phyloP scores from a whole-genome alignment of 768 basidiomycete genomes.

The Pilatotrama ljubarskyi region DNA sequence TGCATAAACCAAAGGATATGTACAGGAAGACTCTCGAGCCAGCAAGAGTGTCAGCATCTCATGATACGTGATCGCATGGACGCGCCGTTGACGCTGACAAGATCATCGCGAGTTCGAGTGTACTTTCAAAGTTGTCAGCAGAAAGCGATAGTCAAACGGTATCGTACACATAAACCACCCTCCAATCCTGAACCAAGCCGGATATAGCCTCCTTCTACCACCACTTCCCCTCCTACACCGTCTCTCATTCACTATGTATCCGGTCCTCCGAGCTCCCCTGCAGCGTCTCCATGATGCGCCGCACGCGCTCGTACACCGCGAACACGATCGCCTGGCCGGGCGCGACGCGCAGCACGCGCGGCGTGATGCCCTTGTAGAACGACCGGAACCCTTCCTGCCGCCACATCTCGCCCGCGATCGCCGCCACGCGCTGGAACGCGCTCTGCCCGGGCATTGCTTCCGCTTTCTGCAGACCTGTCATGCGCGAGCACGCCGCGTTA shows the following conservation, averaged over 20 bases:
- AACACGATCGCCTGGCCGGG: constrained; percentile 98
- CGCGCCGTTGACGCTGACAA: too few relatives aligned
- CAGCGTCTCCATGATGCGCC: constrained; percentile 69
- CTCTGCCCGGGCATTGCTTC: constrained; percentile 70
- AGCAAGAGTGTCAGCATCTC: too few relatives aligned
- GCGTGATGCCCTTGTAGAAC: constrained; percentile 99
- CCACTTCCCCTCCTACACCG: background rate
- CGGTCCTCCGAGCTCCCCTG: constrained; percentile 59
- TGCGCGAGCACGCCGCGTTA: too few relatives aligned
- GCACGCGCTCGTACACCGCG: constrained; percentile 93
- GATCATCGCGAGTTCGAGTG: too few relatives aligned
- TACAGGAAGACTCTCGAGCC: too few relatives aligned
- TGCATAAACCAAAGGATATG: too few relatives aligned
- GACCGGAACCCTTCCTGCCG: constrained; percentile 81
- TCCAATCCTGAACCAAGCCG: background rate
- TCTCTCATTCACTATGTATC: constrained; percentile 59
- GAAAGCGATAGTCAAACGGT: too few relatives aligned
- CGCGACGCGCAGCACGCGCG: constrained; percentile 92
- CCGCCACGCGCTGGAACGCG: constrained; percentile 74
- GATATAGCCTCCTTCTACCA: background rate
- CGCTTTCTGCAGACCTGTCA: constrained; percentile 80
- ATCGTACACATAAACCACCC: too few relatives aligned
- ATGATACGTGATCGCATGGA: too few relatives aligned
- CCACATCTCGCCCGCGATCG: constrained; percentile 94
- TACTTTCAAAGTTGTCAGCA: too few relatives aligned